Evolutionary conservation across 163 green algal genomes (phyloP), one percentile per base, ranked within the genome.

Genomic region (Prototheca wickerhamii): DNA sequence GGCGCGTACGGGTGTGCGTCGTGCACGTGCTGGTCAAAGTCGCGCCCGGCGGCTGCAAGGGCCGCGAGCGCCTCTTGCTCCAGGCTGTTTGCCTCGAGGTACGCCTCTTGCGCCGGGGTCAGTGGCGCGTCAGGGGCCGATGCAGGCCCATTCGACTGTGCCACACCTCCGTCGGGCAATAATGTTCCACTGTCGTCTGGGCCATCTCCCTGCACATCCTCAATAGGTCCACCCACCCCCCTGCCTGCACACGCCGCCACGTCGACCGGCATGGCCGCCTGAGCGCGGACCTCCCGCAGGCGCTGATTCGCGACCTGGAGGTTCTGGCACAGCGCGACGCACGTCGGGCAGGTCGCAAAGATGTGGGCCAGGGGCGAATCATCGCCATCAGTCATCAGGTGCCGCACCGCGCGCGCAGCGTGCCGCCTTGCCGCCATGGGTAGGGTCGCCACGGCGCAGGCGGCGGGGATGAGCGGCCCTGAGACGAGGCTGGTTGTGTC

Each of bases 401-500:
- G 77, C 29, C 63, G 64, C 43, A 77, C 53, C 3, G 66, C 60
- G 32, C 70, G 58, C 28, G 73, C 51, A 10, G 68, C 65, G 3
- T 67, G 66, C 18, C 34, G 40, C 49, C 63, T 50, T 5, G 67
- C 65, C 21, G 61, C 61, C 25, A 33, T 40, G 5, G 79, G 79
- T 52, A 88, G 61, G 64, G 85, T 71, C 30, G 79, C 77, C 74
- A 87, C 63, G 17, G 79, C 76, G 52, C 79, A 88, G 4, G 74
- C 76, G 29, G 74, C 70, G 0, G 79, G 81, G 65, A 82, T 57
- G 29, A 88, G 69, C 26, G 80, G 77, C 57, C 71, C 42, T 4
- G 4, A 7, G 10, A 21, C 10, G 60, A 25, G 20, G 60, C 60
- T 3, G n/a, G n/a, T n/a, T n/a, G n/a, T n/a, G n/a, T n/a, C n/a